Evolutionary conservation across 1,284 basidiomycete genomes (phyloP).

Genomic region (Crocinoboletus sp.): DNA sequence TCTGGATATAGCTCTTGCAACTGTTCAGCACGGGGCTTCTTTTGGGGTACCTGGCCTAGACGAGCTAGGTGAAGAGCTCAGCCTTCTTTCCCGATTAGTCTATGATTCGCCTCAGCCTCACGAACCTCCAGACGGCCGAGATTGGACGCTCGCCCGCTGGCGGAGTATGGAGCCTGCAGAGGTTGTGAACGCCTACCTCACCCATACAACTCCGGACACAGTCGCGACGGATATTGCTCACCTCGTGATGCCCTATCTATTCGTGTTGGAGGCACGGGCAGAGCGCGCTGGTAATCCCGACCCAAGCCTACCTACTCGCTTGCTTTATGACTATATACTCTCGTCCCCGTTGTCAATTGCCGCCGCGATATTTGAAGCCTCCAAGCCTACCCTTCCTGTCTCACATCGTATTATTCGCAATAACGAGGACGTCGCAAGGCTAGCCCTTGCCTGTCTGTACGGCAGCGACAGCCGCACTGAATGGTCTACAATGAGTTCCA

Average conservation of each 20-base stretch:
- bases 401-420: constrained; percentile 71
- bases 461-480: constrained; percentile 66
- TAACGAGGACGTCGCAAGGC: constrained; percentile 78
- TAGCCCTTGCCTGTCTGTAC: constrained; percentile 89
- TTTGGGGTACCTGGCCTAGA: constrained; percentile 77
- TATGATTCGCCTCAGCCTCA: constrained; percentile 65
- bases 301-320: constrained; percentile 51
- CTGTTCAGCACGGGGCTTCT: constrained; percentile 83
- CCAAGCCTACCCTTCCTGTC: constrained; percentile 77
- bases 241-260: constrained; percentile 88
- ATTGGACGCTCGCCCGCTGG: constrained; percentile 79
- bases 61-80: constrained; percentile 85
- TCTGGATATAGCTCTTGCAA: constrained; percentile 71
- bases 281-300: constrained; percentile 76
- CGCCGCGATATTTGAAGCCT: constrained; percentile 79
- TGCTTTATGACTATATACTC: constrained; percentile 77
- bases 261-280: constrained; percentile 80
- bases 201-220: constrained; percentile 59
- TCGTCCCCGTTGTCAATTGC: constrained; percentile 60
- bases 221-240: constrained; percentile 68
- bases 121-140: constrained; percentile 37
- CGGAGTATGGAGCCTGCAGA: constrained; percentile 56
- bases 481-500: constrained; percentile 82
- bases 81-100: constrained; percentile 76
- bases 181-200: constrained; percentile 72